A percentile compares a stretch with the other conserved stretches of the same genome.
Conservation (phyloP, 768 basidiomycete species). For the Sutorius australiensis region DNA sequence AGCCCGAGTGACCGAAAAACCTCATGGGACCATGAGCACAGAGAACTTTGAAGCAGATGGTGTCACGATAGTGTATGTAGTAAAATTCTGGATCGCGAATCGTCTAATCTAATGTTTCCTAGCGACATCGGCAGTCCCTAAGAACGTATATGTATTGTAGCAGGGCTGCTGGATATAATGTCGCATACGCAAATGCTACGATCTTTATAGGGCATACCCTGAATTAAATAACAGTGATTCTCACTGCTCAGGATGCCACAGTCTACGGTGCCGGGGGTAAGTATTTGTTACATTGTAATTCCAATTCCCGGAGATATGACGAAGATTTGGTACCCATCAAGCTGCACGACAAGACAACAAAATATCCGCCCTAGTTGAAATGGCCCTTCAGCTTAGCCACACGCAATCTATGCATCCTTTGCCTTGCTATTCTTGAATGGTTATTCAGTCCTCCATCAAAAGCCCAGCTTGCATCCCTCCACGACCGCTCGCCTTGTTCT, state of each 20-base stretch:
- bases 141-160: not conserved
- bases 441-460: conserved; percentile 9
- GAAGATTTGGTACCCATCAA: not conserved
- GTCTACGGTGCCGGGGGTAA: too few species aligned
- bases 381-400: conserved; percentile 3
- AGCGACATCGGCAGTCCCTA: not conserved
- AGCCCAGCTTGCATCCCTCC: conserved; percentile 12
- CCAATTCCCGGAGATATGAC: too few species aligned
- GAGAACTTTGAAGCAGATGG: too few species aligned
- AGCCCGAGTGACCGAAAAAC: not conserved
- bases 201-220: too few species aligned
- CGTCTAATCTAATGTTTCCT: too few species aligned
- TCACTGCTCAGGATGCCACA: too few species aligned
- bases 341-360: not conserved
- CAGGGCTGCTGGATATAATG: not conserved
- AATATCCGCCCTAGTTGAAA: not conserved
- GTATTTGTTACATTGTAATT: too few species aligned
- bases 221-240: too few species aligned
- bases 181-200: not conserved
- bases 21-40: too few species aligned
- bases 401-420: not conserved
- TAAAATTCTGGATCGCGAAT: too few species aligned
- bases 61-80: too few species aligned
- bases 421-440: conserved; percentile 4
- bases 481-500: not conserved